Base-by-base conservation (phyloP, 192 early-diverging fungal genomes). In the Backusella parvicylindrica region DNA sequence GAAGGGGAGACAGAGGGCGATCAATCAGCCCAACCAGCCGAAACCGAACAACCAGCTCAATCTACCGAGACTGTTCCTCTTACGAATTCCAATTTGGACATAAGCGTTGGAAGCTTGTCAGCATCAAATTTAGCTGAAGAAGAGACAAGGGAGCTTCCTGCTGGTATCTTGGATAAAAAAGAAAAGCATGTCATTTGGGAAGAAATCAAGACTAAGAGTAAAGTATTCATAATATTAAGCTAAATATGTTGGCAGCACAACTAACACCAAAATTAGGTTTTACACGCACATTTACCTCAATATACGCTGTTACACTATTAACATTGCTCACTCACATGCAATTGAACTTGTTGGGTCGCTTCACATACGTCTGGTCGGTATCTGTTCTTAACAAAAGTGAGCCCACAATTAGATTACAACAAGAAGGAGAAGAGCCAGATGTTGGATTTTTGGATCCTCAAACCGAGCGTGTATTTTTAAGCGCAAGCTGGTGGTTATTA, bases 401-500 rank as follows among this genome's bases (percentile, higher is more conserved):
- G 21, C 84, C 85, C 21, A 79, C 79, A 21, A 84, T 86, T 38
- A 72, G 77, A 30, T 31, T 84, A 26, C 72, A 82, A 23, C 38
- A 77, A 18, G 79, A 84, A 43, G 70, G 71, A 0, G 64, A 83
- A n/a, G 75, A 71, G 15, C 70, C 75, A 13, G 71, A 78, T 28
- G 70, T 67, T 26, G 80, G 86, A 13, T 81, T 81, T 26, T 43
- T 89, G 68, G 84, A 86, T 38, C 82, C 87, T 37, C 74, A 83
- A 13, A 84, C 82, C 9, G 95, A 98, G 80, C 87, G 93, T 74
- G 88, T 91, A 82, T 99, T 93, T 79, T 75, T 99, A 79, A 94
- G 92, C 67, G 91, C 94, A 76, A 93, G 87, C 75, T 97, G 95
- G 95, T 98, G 92, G 90, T 83, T 99, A 31, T 75, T 99, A 69